Conservation (phyloP, 2,329 filamentous ascomycete species). For the Trichoderma koningiopsis region DNA sequence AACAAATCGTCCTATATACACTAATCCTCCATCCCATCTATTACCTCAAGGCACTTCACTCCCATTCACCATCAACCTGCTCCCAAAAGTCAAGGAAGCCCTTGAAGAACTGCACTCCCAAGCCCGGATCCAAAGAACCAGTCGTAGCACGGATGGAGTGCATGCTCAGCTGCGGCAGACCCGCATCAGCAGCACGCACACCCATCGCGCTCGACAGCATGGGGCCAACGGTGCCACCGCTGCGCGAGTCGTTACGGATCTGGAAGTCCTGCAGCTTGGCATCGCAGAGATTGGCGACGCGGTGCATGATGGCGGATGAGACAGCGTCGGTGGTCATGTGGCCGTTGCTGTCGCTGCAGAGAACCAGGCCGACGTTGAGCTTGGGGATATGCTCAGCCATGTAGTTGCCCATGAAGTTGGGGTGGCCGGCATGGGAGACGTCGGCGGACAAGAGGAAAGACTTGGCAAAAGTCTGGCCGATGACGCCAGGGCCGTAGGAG, state of each 20-base stretch:
- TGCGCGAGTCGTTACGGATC: conserved; percentile 88
- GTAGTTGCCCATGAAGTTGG: conserved; percentile 86
- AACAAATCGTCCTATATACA: background rate
- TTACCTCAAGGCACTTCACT: conserved; percentile 27
- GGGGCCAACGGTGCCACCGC: conserved; percentile 93
- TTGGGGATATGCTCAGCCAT: conserved; percentile 82
- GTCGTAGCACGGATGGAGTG: conserved; percentile 89
- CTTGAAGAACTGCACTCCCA: conserved; percentile 86
- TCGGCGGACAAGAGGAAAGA: conserved; percentile 92
- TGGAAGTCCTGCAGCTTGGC: conserved; percentile 84
- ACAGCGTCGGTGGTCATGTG: conserved; percentile 96
- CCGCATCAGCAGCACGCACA: conserved; percentile 81
- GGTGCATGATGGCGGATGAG: conserved; percentile 76
- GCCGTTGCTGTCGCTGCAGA: conserved; percentile 83
- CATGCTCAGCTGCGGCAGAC: conserved; percentile 91
- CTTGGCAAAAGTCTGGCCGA: conserved; percentile 84
- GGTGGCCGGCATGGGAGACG: conserved; percentile 91
- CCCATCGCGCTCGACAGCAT: conserved; percentile 82
- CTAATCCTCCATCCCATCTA: background rate
- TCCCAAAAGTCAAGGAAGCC: conserved; percentile 88
- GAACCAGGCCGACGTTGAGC: conserved; percentile 82
- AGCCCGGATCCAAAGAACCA: conserved; percentile 79
- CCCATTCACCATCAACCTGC: conserved; percentile 80
- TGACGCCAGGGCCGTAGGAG: conserved; percentile 58
- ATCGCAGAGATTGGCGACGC: conserved; percentile 73